A percentile compares a stretch with the other conserved stretches of the same genome.
phyloP scores from a whole-genome alignment of 495 filamentous ascomycete species.

The Sordaria brevicollis region DNA sequence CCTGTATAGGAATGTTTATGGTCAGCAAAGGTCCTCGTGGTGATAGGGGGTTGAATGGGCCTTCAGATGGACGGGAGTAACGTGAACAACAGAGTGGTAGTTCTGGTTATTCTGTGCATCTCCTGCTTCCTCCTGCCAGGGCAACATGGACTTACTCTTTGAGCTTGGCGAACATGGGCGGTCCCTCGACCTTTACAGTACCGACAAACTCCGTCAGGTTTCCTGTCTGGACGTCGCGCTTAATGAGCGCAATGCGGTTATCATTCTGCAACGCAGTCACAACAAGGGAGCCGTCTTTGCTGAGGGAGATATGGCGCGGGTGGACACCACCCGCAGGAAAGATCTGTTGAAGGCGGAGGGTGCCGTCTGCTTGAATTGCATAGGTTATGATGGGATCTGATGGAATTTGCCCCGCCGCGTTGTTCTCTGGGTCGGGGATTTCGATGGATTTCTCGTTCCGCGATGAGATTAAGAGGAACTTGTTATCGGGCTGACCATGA shows the following conservation, averaged over 20 bases:
- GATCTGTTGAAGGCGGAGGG: conserved; percentile 38
- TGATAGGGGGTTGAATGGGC: too few relatives aligned
- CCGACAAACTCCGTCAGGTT: conserved; percentile 42
- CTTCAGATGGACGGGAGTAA: too few relatives aligned
- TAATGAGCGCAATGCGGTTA: conserved; percentile 49
- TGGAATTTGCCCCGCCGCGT: conserved; percentile 30
- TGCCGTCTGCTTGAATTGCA: conserved; percentile 36
- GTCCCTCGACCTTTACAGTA: conserved; percentile 35
- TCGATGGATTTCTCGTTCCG: conserved; percentile 41
- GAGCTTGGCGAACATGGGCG: conserved; percentile 52
- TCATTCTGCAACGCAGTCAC: conserved; percentile 53
- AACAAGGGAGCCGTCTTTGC: conserved; percentile 47
- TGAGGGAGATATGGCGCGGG: conserved; percentile 59
- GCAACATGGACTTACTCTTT: conserved; percentile 34
- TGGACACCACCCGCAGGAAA: conserved; percentile 46
- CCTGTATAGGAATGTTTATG: background rate
- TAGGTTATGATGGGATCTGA: conserved; percentile 38
- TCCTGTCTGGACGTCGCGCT: conserved; percentile 46
- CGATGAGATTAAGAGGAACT: conserved; percentile 54
- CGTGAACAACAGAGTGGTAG: background rate
- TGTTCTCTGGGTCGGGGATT: conserved; percentile 32
- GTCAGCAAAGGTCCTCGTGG: background rate
- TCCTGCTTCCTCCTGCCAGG: background rate
- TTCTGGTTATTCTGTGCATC: background rate
- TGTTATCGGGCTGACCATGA: conserved; percentile 40